phyloP scores from a whole-genome alignment of 495 filamentous ascomycete species.

The Glarea lozoyensis region DNA sequence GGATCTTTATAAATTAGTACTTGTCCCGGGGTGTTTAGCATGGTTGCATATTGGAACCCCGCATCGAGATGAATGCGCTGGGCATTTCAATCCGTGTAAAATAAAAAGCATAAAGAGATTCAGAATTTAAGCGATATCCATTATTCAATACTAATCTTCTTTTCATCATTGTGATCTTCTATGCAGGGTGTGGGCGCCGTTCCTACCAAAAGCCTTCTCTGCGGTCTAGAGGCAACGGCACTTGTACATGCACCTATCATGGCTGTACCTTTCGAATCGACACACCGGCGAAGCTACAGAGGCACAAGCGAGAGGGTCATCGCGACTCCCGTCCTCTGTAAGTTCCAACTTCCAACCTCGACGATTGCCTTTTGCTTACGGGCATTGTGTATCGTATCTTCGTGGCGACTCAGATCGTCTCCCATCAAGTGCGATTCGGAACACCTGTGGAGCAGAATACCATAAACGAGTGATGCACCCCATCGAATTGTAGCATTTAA shows the following conservation, averaged over 20 bases:
- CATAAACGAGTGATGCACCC: too few relatives aligned
- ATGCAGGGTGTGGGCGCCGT: too few relatives aligned
- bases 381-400: slow-evolving; percentile 95
- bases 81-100: not conserved
- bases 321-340: too few relatives aligned
- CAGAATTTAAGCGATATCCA: too few relatives aligned
- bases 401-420: slow-evolving; percentile 95
- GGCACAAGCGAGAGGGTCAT: slow-evolving; percentile 89
- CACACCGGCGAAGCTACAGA: slow-evolving; percentile 72
- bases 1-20: not conserved
- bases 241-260: slow-evolving; percentile 89
- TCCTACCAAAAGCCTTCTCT: too few relatives aligned
- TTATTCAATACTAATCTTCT: too few relatives aligned
- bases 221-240: slow-evolving; percentile 56
- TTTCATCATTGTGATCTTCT: too few relatives aligned
- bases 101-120: not conserved
- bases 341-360: too few relatives aligned
- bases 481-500: too few relatives aligned
- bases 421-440: too few relatives aligned
- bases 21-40: not conserved
- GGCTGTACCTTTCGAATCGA: slow-evolving; percentile 81
- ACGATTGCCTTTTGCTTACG: slow-evolving; percentile 94
- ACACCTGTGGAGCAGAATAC: too few relatives aligned
- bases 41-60: not conserved
- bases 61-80: not conserved